These are phyloP conservation scores for Galeopsis tetrahit DNA, from an alignment of 257 asterid genomes.

Conservation along the genomic window DNA sequence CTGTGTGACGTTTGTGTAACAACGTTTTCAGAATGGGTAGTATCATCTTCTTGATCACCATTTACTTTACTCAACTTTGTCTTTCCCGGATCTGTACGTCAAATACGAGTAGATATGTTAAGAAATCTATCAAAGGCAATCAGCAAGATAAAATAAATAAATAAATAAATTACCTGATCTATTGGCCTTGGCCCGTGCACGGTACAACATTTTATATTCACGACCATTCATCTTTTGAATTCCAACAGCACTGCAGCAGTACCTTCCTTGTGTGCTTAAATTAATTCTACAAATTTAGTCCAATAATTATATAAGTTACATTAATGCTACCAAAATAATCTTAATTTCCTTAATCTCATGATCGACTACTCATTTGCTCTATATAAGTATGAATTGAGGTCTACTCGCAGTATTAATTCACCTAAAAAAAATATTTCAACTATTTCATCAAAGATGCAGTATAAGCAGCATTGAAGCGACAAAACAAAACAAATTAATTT, in stretches of 20 bases:
- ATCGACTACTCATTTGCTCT: too few species aligned
- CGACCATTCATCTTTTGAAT: constrained; percentile 23
- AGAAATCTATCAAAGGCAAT: background rate
- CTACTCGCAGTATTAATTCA: too few species aligned
- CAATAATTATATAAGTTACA: background rate
- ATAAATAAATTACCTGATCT: constrained; percentile 28
- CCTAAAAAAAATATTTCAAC: too few species aligned
- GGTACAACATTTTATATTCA: constrained; percentile 11
- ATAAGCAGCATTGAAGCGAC: too few species aligned
- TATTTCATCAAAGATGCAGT: too few species aligned
- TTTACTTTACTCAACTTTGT: constrained; percentile 26
- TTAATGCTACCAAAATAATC: too few species aligned
- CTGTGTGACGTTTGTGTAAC: background rate
- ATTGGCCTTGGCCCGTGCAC: constrained; percentile 22
- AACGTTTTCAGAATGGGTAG: constrained; percentile 23
- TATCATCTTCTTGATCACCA: background rate
- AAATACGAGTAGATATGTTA: background rate
- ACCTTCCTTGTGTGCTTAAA: constrained; percentile 4
- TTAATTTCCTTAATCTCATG: too few species aligned
- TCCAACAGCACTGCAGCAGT: background rate
- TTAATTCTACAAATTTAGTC: background rate
- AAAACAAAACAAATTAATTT: too few species aligned
- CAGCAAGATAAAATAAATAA: background rate
- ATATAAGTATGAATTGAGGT: too few species aligned
- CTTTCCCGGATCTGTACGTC: constrained; percentile 33